These are phyloP conservation scores for Fusarium protoensiforme DNA, from an alignment of 2,329 filamentous ascomycete genomes.

Conservation along the genomic window DNA sequence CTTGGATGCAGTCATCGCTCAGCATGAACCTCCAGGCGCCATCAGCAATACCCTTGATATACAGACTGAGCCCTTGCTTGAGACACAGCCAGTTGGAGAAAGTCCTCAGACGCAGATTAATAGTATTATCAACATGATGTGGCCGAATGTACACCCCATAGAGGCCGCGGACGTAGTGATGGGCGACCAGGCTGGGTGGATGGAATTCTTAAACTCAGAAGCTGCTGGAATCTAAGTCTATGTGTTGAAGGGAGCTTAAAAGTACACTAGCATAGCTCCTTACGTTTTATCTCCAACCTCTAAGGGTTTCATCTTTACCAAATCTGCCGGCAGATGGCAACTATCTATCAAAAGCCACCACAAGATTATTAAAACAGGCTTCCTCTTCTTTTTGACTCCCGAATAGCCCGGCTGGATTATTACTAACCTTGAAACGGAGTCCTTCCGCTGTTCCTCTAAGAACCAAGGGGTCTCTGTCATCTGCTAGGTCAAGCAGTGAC, in stretches of 20 bases:
- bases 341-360: too few species aligned
- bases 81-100: conserved; percentile 46
- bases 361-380: too few species aligned
- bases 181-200: conserved; percentile 51
- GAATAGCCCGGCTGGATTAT: too few species aligned
- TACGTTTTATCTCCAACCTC: not conserved
- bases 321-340: not conserved
- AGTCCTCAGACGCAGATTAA: conserved; percentile 56
- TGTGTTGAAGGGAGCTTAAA: not conserved
- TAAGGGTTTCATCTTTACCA: not conserved
- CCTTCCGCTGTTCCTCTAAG: too few species aligned
- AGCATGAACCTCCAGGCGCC: not conserved
- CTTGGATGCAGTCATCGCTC: not conserved
- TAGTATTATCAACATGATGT: conserved; percentile 58
- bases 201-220: conserved; percentile 46
- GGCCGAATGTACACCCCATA: conserved; percentile 53
- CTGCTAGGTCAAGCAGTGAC: too few species aligned
- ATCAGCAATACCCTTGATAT: not conserved
- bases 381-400: too few species aligned
- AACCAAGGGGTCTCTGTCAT: too few species aligned
- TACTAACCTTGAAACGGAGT: too few species aligned
- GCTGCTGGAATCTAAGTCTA: not conserved
- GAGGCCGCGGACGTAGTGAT: conserved; percentile 52
- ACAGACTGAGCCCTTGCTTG: not conserved
- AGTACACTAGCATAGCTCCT: not conserved